phyloP scores from a whole-genome alignment of 2,329 filamentous ascomycete genomes.

The Colletotrichum australisinense region DNA sequence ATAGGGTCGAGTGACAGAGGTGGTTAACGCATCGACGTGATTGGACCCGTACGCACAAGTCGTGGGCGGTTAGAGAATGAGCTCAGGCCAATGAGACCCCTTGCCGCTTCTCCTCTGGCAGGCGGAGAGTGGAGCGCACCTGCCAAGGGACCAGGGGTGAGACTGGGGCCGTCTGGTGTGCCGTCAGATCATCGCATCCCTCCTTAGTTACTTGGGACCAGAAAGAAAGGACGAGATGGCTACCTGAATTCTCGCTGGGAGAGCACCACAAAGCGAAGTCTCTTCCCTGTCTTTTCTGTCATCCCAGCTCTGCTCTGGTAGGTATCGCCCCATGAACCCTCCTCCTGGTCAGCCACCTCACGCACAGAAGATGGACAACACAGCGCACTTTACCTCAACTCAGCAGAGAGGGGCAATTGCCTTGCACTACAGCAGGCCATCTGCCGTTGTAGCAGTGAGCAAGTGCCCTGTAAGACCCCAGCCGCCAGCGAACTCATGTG shows the following conservation, averaged over 20 bases:
- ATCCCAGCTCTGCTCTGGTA: slow-evolving; percentile 13
- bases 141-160: slow-evolving; percentile 33
- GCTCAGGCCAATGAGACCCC: slow-evolving; percentile 47
- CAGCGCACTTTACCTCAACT: not conserved
- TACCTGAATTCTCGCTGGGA: not conserved
- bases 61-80: slow-evolving; percentile 53
- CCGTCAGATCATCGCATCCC: slow-evolving; percentile 32
- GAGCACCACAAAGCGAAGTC: not conserved
- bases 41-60: slow-evolving; percentile 38
- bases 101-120: slow-evolving; percentile 41
- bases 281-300: not conserved
- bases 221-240: not conserved
- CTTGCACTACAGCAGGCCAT: not conserved
- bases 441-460: not conserved
- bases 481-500: not conserved
- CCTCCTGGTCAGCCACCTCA: slow-evolving; percentile 1
- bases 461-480: slow-evolving; percentile 23
- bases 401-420: not conserved
- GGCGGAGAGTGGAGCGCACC: slow-evolving; percentile 17
- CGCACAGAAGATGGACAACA: not conserved
- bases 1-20: slow-evolving; percentile 42
- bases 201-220: not conserved
- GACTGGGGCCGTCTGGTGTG: slow-evolving; percentile 32
- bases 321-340: not conserved
- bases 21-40: slow-evolving; percentile 39